Base-by-base conservation (phyloP, 805 yeast genomes). In the Candida sphagnicola region DNA sequence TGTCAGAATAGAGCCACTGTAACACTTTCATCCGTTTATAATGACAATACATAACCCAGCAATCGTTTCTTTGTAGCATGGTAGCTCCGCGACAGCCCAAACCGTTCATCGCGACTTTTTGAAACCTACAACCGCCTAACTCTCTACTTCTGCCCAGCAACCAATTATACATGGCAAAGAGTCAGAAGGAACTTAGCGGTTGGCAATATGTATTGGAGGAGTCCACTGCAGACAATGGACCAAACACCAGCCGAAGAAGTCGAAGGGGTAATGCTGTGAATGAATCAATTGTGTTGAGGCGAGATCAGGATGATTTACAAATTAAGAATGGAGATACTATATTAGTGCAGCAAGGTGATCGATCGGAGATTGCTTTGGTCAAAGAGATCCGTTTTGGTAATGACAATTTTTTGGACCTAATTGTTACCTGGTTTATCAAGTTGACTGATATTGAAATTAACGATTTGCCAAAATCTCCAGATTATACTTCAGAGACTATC, bases 261-360 rank as follows among this genome's bases (percentile, higher is more conserved):
- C 44, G 62, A 35, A 44, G 62, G 33, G 41, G 46, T 30, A 34
- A 21, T 14, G 12, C 31, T 10, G 39, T 54, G 2, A 28, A 40
- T 34, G 29, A 44, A 18, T 25, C 29, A 8, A 51, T 67, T 10
- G 40, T 54, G 4, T 48, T 78, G 17, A 61, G 56, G 39, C 59
- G 81, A 41, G 66, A 57, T 8, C 50, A 46, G 0, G 85, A 78
- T 54, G 74, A 67, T 2, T 43, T 78, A 26, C 72, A 65, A 33
- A 47, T 82, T 15, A 62, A 64, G 18, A 65, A 66, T 8, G 89
- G 89, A 3, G 81, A 77, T 44, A 61, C 74, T 28, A 50, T 82
- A 0, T 52, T 78, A 6, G 61, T 74, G 30, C 58, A 57, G 23
- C 50, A 53, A 3, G 51, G 43, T 0, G 59, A 54, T 1, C 56